A percentile compares a stretch with the other conserved stretches of the same genome.
Conservation (phyloP, 1,284 basidiomycete species). For the Marasmius tenuissimus region DNA sequence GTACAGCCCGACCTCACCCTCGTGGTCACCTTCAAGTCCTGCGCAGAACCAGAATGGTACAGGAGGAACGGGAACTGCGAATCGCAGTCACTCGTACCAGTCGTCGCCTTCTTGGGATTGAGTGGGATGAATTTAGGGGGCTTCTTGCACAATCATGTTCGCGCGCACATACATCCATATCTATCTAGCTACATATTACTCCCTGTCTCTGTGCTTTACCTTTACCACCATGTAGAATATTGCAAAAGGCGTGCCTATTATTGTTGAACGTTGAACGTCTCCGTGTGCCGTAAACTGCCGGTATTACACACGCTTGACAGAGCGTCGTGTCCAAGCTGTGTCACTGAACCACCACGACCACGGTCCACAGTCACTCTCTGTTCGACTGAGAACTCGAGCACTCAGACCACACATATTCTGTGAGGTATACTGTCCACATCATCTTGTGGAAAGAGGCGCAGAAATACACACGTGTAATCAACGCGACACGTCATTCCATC, state of each 20-base stretch:
- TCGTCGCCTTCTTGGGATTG: conserved; percentile 29
- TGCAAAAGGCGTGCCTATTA: neutral
- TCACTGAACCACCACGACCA: too few species aligned
- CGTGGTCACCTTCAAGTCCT: conserved; percentile 82
- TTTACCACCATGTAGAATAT: neutral
- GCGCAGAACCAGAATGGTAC: conserved; percentile 60
- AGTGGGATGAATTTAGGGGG: neutral
- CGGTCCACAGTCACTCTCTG: too few species aligned
- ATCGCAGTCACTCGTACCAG: conserved; percentile 23
- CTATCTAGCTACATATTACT: neutral
- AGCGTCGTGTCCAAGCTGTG: too few species aligned
- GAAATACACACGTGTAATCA: too few species aligned
- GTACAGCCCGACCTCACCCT: conserved; percentile 80
- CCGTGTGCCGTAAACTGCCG: too few species aligned
- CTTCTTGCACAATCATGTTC: neutral
- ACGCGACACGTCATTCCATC: too few species aligned
- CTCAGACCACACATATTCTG: too few species aligned
- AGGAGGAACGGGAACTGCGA: neutral
- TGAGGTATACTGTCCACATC: too few species aligned
- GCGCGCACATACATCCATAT: neutral
- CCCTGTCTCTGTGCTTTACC: neutral
- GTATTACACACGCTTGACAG: too few species aligned
- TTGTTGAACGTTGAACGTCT: too few species aligned
- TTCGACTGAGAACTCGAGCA: too few species aligned
- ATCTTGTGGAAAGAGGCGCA: too few species aligned